Percentiles rank a stretch among this genome's conserved stretches.
These are phyloP conservation scores for Thelonectria olida DNA, from an alignment of 2,329 filamentous ascomycete species.

Conservation along the genomic window DNA sequence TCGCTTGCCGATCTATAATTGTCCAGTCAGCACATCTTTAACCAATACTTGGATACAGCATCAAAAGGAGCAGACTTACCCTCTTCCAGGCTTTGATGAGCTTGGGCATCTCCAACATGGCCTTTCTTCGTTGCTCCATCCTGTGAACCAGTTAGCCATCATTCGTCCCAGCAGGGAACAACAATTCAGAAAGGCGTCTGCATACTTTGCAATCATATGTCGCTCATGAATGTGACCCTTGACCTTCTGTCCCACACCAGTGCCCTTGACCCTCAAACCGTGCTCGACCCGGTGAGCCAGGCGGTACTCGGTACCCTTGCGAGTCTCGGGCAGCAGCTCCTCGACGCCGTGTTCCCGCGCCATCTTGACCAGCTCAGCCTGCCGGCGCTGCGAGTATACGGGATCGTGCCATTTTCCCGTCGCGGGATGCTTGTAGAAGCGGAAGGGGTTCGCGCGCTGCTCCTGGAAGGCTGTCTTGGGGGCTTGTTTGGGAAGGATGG, in stretches of 20 bases:
- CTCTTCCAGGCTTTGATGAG: conserved; percentile 94
- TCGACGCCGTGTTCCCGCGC: conserved; percentile 82
- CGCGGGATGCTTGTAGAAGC: conserved; percentile 77
- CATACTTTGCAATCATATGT: conserved; percentile 78
- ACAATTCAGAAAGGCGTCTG: conserved; percentile 29
- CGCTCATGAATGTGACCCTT: conserved; percentile 97
- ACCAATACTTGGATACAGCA: not conserved
- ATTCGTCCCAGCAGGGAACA: not conserved
- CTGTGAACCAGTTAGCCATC: conserved; percentile 50
- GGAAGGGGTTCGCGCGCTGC: conserved; percentile 80
- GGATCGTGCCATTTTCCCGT: conserved; percentile 89
- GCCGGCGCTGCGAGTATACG: conserved; percentile 82
- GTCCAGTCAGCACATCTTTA: conserved; percentile 44
- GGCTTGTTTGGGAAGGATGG: conserved; percentile 60
- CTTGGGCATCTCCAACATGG: conserved; percentile 94
- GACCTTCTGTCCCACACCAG: conserved; percentile 89
- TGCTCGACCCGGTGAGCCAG: conserved; percentile 78
- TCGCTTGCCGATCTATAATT: conserved; percentile 59
- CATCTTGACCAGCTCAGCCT: conserved; percentile 91
- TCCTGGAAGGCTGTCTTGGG: conserved; percentile 62
- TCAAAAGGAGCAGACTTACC: conserved; percentile 58
- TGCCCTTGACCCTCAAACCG: conserved; percentile 88
- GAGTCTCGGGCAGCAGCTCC: conserved; percentile 78
- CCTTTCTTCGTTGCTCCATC: conserved; percentile 88
- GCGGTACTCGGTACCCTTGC: conserved; percentile 78